phyloP scores from a whole-genome alignment of 1,284 basidiomycete genomes.

The Flammula alnicola region DNA sequence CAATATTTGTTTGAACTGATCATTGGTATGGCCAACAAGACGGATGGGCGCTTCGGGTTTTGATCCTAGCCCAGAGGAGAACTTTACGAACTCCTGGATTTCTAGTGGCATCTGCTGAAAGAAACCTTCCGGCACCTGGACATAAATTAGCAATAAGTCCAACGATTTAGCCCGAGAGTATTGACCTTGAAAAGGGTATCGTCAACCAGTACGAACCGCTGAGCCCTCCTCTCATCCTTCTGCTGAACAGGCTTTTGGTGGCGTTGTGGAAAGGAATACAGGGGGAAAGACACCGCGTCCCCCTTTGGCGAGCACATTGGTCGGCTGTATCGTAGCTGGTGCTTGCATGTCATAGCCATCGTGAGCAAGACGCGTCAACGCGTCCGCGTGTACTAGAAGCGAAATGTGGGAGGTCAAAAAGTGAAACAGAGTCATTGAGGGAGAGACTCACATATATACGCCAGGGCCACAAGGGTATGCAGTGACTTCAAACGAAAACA shows the following conservation, averaged over 20 bases:
- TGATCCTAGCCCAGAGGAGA: slow-evolving; percentile 14
- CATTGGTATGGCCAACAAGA: slow-evolving; percentile 18
- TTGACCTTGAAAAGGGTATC: not conserved
- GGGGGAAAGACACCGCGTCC: not conserved
- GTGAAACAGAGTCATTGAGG: not conserved
- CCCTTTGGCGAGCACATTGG: not conserved
- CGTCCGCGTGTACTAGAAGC: not conserved
- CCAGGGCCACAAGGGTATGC: too few relatives aligned
- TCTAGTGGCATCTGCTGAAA: slow-evolving; percentile 7
- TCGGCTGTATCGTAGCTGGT: not conserved
- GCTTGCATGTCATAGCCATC: not conserved
- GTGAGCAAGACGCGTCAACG: not conserved
- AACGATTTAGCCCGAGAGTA: not conserved
- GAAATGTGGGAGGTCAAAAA: not conserved
- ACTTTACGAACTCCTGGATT: slow-evolving; percentile 9
- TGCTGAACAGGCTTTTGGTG: not conserved
- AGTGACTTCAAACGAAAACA: too few relatives aligned
- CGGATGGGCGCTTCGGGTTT: slow-evolving; percentile 20
- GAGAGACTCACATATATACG: too few relatives aligned
- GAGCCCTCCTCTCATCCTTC: too few relatives aligned
- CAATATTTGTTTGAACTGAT: slow-evolving; percentile 24
- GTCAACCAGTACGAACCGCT: not conserved
- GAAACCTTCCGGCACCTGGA: not conserved
- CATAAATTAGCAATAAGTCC: not conserved
- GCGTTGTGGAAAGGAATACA: not conserved